Evolutionary conservation across 352 stramenopile species (phyloP).

Genomic region (Globisporangium spinosum): DNA sequence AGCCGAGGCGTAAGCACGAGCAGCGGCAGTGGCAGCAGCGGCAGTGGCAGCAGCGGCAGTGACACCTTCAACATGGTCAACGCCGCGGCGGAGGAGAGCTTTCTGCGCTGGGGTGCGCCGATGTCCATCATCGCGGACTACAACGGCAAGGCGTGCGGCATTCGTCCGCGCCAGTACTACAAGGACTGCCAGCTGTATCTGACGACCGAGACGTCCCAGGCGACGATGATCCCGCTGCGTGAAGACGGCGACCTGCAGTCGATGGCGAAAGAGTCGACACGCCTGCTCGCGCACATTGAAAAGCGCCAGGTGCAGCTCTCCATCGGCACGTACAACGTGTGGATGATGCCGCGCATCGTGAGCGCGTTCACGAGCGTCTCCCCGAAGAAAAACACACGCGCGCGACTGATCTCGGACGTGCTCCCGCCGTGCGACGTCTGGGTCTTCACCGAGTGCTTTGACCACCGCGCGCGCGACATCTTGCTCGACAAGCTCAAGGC

Average conservation of each 20-base stretch:
- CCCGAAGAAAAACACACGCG: slow-evolving; percentile 74
- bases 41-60: slow-evolving; percentile 29
- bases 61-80: slow-evolving; percentile 23
- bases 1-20: background rate
- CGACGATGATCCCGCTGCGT: slow-evolving; percentile 65
- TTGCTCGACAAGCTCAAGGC: slow-evolving; percentile 62
- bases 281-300: slow-evolving; percentile 55
- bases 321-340: slow-evolving; percentile 79
- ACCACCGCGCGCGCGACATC: slow-evolving; percentile 60
- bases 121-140: slow-evolving; percentile 57
- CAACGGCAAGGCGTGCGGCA: slow-evolving; percentile 51
- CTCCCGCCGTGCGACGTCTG: slow-evolving; percentile 66
- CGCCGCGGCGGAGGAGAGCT: slow-evolving; percentile 26
- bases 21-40: slow-evolving; percentile 18
- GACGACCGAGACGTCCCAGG: slow-evolving; percentile 48
- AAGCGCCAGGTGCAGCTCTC: slow-evolving; percentile 48
- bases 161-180: slow-evolving; percentile 72
- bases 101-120: slow-evolving; percentile 58
- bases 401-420: slow-evolving; percentile 62
- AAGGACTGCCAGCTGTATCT: slow-evolving; percentile 74
- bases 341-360: slow-evolving; percentile 81
- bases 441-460: slow-evolving; percentile 80
- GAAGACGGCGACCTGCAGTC: slow-evolving; percentile 62
- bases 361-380: slow-evolving; percentile 66
- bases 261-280: slow-evolving; percentile 70